Evolutionary conservation across 345 rosid genomes (phyloP).

Genomic region (Sisymbrium altissimum): DNA sequence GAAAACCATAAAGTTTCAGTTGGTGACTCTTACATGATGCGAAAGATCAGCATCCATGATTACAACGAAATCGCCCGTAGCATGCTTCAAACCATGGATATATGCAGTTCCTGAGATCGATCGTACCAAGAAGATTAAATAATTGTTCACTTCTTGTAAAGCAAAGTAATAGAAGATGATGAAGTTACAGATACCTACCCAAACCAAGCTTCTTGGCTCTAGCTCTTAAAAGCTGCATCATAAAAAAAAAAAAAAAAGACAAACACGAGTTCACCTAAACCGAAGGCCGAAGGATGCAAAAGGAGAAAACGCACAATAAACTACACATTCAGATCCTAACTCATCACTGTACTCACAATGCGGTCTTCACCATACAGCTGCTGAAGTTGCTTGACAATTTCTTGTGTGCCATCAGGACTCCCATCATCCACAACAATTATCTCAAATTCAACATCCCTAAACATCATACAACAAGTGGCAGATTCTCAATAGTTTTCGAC

Average conservation of each 20-base stretch:
- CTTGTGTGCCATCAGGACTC: slow-evolving; percentile 97
- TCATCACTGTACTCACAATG: slow-evolving; percentile 47
- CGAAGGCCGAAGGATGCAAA: background rate
- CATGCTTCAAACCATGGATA: slow-evolving; percentile 85
- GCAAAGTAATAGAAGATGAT: background rate
- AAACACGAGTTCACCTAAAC: slow-evolving; percentile 15
- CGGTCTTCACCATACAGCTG: slow-evolving; percentile 74
- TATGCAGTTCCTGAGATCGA: slow-evolving; percentile 80
- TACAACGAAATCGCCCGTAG: slow-evolving; percentile 83
- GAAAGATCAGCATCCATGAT: slow-evolving; percentile 99
- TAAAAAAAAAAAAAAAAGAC: background rate
- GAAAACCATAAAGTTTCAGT: background rate
- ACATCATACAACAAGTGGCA: slow-evolving; percentile 1
- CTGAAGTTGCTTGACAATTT: slow-evolving; percentile 76
- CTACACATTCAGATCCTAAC: background rate
- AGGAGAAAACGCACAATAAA: background rate
- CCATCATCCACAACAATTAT: slow-evolving; percentile 93
- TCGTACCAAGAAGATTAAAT: slow-evolving; percentile 15
- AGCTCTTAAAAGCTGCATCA: slow-evolving; percentile 75
- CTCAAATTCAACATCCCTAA: slow-evolving; percentile 81
- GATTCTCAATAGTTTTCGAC: background rate
- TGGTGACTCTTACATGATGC: slow-evolving; percentile 72
- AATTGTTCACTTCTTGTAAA: background rate
- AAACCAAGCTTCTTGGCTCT: slow-evolving; percentile 91
- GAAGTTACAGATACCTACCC: slow-evolving; percentile 44